Evolutionary conservation across 1,284 basidiomycete species (phyloP), one percentile per base, ranked within the genome.

Genomic region (Filobasidium uniguttulatum): DNA sequence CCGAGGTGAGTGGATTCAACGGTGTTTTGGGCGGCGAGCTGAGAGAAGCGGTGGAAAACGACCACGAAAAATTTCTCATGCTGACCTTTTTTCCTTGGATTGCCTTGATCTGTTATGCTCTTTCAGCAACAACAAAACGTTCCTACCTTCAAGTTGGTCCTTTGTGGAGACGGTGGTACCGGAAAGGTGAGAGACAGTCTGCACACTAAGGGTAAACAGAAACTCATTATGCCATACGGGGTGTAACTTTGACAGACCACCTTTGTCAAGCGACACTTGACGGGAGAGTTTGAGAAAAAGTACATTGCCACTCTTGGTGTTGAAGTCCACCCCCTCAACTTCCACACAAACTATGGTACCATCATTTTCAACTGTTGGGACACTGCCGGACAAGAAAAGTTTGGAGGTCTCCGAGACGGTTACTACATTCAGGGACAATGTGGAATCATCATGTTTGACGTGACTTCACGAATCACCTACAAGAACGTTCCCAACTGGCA

Each of bases 401-500:
- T 99, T 61, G 90, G 91, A 75, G 90, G 90, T 67, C 83, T 96
- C 57, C 86, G 91, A 60, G 90, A 94, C 72, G 90, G 90, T 48
- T 94, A 94, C 75, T 96, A 96, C 74, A 94, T 96, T 69, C 90
- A 94, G 72, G 94, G 54, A 45, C 91, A 98, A 72, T 98, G 91
- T 67, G 94, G 94, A 68, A 98, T 98, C 77, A 98, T 98, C 81
- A 98, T 99, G 94, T 99, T 99, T 74, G 94, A 98, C 69, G 94
- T 99, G 56, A 98, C 94, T 54, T 93, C 91, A 50, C 83, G 94
- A 65, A 99, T 98, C 80, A 99, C 94, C 50, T 99, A 98, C 79
- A 98, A 98, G 80, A 98, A 98, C 72, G 94, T 99, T 36, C 94
- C 94, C 63, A 99, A 98, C 79, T 99, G 94, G 94, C 90, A 97